These are phyloP conservation scores for Allomyces macrogynus DNA, from an alignment of 192 early-diverging fungal genomes.

Conservation along the genomic window DNA sequence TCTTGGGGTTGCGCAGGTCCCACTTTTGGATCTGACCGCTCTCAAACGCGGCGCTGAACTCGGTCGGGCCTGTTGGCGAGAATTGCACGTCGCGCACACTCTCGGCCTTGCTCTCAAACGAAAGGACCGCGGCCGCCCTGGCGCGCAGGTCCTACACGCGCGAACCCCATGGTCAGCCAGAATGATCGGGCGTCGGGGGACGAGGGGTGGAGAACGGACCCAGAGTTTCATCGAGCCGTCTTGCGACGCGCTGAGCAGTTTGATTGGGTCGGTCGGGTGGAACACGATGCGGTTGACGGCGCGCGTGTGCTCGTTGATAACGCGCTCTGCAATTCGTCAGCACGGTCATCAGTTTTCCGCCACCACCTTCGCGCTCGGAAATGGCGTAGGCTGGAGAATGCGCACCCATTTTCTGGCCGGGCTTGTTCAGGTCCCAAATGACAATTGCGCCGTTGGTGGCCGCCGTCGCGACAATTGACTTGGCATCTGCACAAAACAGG, in stretches of 20 bases:
- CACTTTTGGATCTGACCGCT: conserved; percentile 53
- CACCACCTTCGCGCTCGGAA: too few species aligned
- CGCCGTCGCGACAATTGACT: conserved; percentile 46
- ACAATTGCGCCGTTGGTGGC: conserved; percentile 47
- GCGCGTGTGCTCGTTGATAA: conserved; percentile 46
- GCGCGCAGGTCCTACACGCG: conserved; percentile 36
- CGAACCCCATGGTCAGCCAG: not conserved
- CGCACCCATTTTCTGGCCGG: conserved; percentile 22
- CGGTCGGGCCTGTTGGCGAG: conserved; percentile 27
- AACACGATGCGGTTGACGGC: conserved; percentile 61
- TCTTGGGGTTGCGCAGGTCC: conserved; percentile 46
- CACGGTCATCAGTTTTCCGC: conserved; percentile 1
- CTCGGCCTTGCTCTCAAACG: conserved; percentile 56
- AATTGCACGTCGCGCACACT: conserved; percentile 63
- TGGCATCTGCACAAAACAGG: conserved; percentile 21
- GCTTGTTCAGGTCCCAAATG: conserved; percentile 44
- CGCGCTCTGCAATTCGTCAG: conserved; percentile 18
- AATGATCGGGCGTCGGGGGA: too few species aligned
- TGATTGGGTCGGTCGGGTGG: conserved; percentile 39
- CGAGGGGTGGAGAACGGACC: conserved; percentile 21
- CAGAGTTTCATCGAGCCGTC: conserved; percentile 55
- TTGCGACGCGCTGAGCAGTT: conserved; percentile 55
- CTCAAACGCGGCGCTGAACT: conserved; percentile 64
- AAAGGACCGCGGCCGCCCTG: conserved; percentile 18
- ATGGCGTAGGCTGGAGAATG: too few species aligned